Conservation (phyloP, 441 rosid genomes). For the Raphanus hybrid region DNA sequence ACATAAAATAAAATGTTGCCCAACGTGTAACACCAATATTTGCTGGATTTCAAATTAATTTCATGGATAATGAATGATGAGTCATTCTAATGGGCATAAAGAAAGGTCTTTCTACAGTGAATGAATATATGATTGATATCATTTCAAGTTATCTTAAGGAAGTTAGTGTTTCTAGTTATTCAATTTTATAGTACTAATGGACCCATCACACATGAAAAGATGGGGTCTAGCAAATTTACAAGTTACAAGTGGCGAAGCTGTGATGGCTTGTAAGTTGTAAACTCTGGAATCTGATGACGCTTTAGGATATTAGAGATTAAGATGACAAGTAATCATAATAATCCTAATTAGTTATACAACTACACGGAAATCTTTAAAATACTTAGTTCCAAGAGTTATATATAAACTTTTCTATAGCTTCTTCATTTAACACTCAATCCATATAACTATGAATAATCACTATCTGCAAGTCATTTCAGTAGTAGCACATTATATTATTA, state of each 20-base stretch:
- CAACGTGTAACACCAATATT: slow-evolving; percentile 28
- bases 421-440: no score
- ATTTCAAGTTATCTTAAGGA: slow-evolving; percentile 35
- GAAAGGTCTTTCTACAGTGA: slow-evolving; percentile 23
- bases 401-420: no score
- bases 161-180: slow-evolving; percentile 2
- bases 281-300: slow-evolving; percentile 23
- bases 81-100: slow-evolving; percentile 19
- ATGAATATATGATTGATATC: slow-evolving; percentile 32
- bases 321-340: no score
- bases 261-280: slow-evolving; percentile 2
- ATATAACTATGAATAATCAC: no score
- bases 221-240: slow-evolving; percentile 23
- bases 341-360: no score
- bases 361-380: no score
- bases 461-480: no score
- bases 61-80: slow-evolving; percentile 14
- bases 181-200: neutral
- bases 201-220: slow-evolving; percentile 13
- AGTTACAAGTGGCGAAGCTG: slow-evolving; percentile 35
- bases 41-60: slow-evolving; percentile 9
- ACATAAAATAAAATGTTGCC: neutral
- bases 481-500: no score
- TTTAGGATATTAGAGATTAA: slow-evolving; percentile 4
- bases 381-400: no score